These are phyloP conservation scores for Dianthus caryophyllus DNA, from an alignment of 148 eudicot species.

Conservation along the genomic window DNA sequence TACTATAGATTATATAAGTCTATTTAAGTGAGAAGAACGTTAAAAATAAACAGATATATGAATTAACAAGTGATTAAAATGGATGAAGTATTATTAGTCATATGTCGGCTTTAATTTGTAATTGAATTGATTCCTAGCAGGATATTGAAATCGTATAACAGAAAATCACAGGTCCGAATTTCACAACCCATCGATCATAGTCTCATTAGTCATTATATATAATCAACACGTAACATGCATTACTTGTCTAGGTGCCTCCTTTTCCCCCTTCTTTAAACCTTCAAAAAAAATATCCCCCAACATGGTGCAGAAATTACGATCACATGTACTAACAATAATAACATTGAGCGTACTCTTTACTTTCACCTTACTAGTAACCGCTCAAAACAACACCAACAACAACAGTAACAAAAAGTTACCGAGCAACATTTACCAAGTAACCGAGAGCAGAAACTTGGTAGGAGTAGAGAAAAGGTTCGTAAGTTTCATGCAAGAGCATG, in stretches of 20 bases:
- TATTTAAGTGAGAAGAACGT: no score
- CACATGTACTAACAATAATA: neutral
- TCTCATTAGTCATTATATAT: no score
- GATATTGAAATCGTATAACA: no score
- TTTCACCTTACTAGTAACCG: neutral
- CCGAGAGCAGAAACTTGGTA: slow-evolving; percentile 23
- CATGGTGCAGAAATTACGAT: slow-evolving; percentile 4
- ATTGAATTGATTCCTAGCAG: no score
- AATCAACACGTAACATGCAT: neutral
- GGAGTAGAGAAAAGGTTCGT: slow-evolving; percentile 42
- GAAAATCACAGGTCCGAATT: no score
- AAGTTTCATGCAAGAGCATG: slow-evolving; percentile 46
- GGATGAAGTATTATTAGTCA: no score
- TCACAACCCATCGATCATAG: no score
- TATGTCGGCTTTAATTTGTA: no score
- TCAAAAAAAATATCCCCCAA: neutral
- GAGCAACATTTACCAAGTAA: slow-evolving; percentile 29
- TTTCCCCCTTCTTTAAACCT: neutral
- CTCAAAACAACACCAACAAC: neutral
- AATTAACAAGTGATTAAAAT: no score
- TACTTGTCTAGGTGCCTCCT: no score
- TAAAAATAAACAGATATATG: no score
- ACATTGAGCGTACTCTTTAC: neutral
- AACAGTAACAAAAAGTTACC: neutral
- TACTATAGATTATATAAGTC: no score